These are phyloP conservation scores for Millerozyma miso DNA, from an alignment of 805 yeast genomes.

Conservation along the genomic window DNA sequence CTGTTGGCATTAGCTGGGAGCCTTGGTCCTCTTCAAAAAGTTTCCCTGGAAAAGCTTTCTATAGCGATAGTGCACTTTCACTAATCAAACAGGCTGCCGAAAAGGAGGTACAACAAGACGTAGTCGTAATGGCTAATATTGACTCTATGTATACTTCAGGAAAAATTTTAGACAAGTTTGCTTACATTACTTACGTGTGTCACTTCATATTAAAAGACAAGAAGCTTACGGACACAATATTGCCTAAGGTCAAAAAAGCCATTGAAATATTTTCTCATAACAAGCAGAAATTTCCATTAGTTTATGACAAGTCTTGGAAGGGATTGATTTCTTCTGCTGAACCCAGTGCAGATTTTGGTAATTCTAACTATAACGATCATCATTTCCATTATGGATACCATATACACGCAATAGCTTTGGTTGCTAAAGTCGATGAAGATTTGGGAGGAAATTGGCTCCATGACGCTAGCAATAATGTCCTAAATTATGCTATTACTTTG, in stretches of 20 bases:
- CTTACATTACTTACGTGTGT: conserved; percentile 73
- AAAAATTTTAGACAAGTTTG: conserved; percentile 83
- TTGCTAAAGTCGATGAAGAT: conserved; percentile 50
- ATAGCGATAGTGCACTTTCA: conserved; percentile 27
- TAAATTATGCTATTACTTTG: conserved; percentile 52
- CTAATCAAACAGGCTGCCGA: conserved; percentile 45
- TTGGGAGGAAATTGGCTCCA: conserved; percentile 26
- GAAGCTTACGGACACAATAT: conserved; percentile 44
- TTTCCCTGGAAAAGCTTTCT: conserved; percentile 17
- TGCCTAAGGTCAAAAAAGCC: conserved; percentile 62
- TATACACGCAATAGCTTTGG: conserved; percentile 64
- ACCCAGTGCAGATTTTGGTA: conserved; percentile 64
- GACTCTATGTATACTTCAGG: conserved; percentile 93
- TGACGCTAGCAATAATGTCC: conserved; percentile 24
- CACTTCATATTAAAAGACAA: conserved; percentile 60
- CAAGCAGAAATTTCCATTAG: conserved; percentile 65
- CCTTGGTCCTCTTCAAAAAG: conserved; percentile 56
- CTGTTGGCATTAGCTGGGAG: conserved; percentile 39
- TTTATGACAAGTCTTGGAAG: conserved; percentile 75
- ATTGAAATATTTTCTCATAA: conserved; percentile 66
- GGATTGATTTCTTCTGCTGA: conserved; percentile 74
- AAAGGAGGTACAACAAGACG: conserved; percentile 53
- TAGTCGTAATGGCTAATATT: conserved; percentile 53
- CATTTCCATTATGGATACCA: conserved; percentile 77
- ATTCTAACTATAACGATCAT: conserved; percentile 68